Percentiles rank a stretch among this genome's conserved stretches.
These are phyloP conservation scores for Verticillium dahliae DNA, from an alignment of 2,329 filamentous ascomycete genomes.

Conservation along the genomic window DNA sequence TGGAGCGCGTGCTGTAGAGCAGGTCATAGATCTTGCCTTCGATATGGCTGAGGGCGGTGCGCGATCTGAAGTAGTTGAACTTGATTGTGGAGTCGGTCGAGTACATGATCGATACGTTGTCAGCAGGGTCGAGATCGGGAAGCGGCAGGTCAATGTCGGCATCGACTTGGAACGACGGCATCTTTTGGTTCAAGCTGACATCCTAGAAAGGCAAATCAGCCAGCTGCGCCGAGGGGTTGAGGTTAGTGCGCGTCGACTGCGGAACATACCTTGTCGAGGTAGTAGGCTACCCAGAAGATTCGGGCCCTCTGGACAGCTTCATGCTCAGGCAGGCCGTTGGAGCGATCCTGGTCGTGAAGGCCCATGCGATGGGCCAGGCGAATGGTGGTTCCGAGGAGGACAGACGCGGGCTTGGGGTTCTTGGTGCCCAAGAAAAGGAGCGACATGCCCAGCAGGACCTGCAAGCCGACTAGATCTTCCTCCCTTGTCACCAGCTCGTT, in stretches of 20 bases:
- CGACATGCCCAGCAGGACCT: slow-evolving; percentile 30
- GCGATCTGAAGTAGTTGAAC: slow-evolving; percentile 31
- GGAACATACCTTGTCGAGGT: slow-evolving; percentile 18
- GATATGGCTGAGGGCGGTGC: slow-evolving; percentile 31
- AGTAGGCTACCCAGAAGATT: slow-evolving; percentile 35
- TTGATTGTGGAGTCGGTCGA: slow-evolving; percentile 23
- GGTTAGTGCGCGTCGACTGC: slow-evolving; percentile 17
- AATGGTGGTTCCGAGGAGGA: slow-evolving; percentile 31
- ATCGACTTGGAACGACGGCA: slow-evolving; percentile 30
- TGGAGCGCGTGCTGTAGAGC: slow-evolving; percentile 17
- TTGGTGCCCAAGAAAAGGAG: slow-evolving; percentile 28
- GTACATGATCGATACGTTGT: slow-evolving; percentile 21
- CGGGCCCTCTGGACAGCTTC: slow-evolving; percentile 26
- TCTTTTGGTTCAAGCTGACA: slow-evolving; percentile 26
- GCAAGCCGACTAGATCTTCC: slow-evolving; percentile 28
- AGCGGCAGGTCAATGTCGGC: slow-evolving; percentile 33
- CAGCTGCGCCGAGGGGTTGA: slow-evolving; percentile 4
- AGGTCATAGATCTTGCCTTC: slow-evolving; percentile 33
- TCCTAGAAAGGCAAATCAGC: slow-evolving; percentile 15
- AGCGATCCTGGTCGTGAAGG: slow-evolving; percentile 22
- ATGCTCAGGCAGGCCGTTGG: slow-evolving; percentile 16
- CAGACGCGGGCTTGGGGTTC: slow-evolving; percentile 27
- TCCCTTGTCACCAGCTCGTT: slow-evolving; percentile 30
- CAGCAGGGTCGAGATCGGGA: slow-evolving; percentile 19
- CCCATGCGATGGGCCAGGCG: slow-evolving; percentile 28